phyloP scores from a whole-genome alignment of 2,329 filamentous ascomycete genomes.

The Penicillium vulpinum region DNA sequence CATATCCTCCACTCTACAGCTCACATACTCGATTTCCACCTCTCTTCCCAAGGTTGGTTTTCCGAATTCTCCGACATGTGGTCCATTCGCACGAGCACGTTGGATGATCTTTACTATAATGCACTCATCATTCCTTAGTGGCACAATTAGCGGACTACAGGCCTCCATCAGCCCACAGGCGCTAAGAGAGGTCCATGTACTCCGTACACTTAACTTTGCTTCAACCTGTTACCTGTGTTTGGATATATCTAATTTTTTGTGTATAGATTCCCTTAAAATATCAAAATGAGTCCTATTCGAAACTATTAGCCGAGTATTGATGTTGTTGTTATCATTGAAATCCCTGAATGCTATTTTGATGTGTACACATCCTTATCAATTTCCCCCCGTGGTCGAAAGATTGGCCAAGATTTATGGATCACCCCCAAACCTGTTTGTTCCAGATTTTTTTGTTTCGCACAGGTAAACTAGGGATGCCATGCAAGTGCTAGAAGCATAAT shows the following conservation, averaged over 20 bases:
- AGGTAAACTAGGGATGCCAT: conserved; percentile 13
- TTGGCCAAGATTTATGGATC: neutral
- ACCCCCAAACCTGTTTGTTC: conserved; percentile 5
- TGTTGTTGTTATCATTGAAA: no score
- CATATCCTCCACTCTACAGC: no score
- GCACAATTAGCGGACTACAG: conserved; percentile 1
- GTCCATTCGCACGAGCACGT: conserved; percentile 10
- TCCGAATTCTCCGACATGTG: conserved; percentile 14
- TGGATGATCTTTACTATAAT: conserved; percentile 10
- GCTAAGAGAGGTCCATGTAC: conserved; percentile 7
- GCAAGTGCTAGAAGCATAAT: conserved; percentile 11
- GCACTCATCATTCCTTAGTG: conserved; percentile 1
- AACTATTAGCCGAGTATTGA: no score
- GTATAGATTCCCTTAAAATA: no score
- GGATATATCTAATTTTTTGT: no score
- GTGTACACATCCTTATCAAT: conserved; percentile 1
- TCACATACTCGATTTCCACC: no score
- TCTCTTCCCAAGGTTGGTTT: neutral
- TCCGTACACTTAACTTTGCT: conserved; percentile 14
- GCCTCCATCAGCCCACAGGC: conserved; percentile 6
- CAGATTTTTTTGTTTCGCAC: neutral
- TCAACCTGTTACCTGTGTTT: conserved; percentile 23
- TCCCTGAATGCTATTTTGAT: neutral
- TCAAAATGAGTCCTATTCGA: neutral
- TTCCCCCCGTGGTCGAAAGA: neutral